These are phyloP conservation scores for Dioszegia crocea DNA, from an alignment of 768 basidiomycete genomes.

Conservation along the genomic window DNA sequence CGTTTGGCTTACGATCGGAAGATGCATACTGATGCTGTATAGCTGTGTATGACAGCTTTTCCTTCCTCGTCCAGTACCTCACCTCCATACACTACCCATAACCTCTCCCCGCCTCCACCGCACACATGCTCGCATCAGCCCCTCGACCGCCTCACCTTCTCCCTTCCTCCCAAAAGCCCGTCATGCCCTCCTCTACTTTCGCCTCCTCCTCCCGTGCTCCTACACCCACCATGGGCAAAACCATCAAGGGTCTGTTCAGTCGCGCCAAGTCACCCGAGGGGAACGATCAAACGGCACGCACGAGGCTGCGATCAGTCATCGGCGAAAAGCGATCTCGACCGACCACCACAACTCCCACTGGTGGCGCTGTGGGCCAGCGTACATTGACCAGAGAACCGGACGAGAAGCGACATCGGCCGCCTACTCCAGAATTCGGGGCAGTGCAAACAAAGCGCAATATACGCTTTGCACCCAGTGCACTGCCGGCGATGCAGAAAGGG, in stretches of 20 bases:
- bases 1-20: too few relatives aligned
- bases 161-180: slow-evolving; percentile 1
- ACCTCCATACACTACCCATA: too few relatives aligned
- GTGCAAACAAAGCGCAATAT: slow-evolving; percentile 20
- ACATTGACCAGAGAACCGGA: neutral
- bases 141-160: slow-evolving; percentile 12
- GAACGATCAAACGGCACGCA: slow-evolving; percentile 1
- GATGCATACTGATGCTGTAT: too few relatives aligned
- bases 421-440: slow-evolving; percentile 8
- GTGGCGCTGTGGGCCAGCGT: neutral
- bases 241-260: slow-evolving; percentile 4
- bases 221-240: slow-evolving; percentile 3
- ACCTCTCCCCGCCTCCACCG: neutral
- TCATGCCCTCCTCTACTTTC: slow-evolving; percentile 2
- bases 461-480: slow-evolving; percentile 16
- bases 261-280: slow-evolving; percentile 8
- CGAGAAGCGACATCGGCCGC: slow-evolving; percentile 4
- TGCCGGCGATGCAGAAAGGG: slow-evolving; percentile 32
- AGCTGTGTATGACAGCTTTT: too few relatives aligned
- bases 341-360: neutral
- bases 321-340: slow-evolving; percentile 10
- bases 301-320: slow-evolving; percentile 1
- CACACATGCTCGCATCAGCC: neutral
- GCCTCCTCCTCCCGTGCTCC: slow-evolving; percentile 2
- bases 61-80: too few relatives aligned